Percentiles rank a stretch among this genome's conserved stretches.
Conservation (phyloP, 495 filamentous ascomycete species). For the Lasiosphaeris hirsuta region DNA sequence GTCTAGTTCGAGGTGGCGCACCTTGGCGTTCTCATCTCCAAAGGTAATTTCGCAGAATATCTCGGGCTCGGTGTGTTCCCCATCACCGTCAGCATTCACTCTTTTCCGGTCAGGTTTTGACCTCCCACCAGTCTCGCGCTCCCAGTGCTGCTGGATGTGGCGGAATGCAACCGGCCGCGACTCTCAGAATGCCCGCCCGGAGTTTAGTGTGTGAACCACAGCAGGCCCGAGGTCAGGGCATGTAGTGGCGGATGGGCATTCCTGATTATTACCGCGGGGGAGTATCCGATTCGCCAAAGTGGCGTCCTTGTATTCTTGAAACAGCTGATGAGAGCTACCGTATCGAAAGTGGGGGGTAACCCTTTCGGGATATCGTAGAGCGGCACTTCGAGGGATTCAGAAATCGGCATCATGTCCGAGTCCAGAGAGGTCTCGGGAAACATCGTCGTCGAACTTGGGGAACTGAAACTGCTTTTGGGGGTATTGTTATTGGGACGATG, state of each 20-base stretch:
- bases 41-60: constrained; percentile 7
- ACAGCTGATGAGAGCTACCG: constrained; percentile 1
- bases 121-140: neutral
- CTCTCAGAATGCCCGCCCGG: too few species aligned
- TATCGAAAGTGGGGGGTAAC: neutral
- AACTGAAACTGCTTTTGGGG: neutral
- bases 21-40: neutral
- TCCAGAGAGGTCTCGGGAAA: constrained; percentile 2
- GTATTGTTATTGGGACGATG: neutral
- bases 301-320: neutral
- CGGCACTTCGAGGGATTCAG: constrained; percentile 4
- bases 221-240: too few species aligned
- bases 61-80: neutral
- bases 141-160: neutral
- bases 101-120: constrained; percentile 7
- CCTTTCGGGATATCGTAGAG: neutral
- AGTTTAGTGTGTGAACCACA: neutral
- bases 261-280: too few species aligned
- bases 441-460: neutral
- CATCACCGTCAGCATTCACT: too few species aligned
- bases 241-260: too few species aligned
- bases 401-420: constrained; percentile 12
- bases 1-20: neutral
- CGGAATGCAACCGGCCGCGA: too few species aligned
- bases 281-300: neutral